A percentile compares a stretch with the other conserved stretches of the same genome.
phyloP scores from a whole-genome alignment of 208 protist genomes.

The Crithidia sp. region DNA sequence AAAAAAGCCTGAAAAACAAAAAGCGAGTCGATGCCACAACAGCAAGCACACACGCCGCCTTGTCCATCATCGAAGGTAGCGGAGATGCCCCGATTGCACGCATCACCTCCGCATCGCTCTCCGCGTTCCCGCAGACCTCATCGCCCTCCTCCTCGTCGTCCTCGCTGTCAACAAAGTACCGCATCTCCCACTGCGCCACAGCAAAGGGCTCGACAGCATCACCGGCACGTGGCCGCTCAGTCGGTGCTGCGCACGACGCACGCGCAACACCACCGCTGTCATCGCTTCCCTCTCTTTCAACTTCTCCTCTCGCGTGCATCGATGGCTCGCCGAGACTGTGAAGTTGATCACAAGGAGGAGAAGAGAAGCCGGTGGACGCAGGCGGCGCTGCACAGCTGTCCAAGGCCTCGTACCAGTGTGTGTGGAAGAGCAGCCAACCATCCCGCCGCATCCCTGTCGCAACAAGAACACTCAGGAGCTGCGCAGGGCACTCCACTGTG shows the following conservation, averaged over 20 bases:
- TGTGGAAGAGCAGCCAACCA: slow-evolving; percentile 40
- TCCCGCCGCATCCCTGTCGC: slow-evolving; percentile 33
- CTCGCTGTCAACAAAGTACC: slow-evolving; percentile 23
- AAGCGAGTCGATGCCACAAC: neutral
- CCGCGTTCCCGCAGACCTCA: neutral
- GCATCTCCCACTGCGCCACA: slow-evolving; percentile 10
- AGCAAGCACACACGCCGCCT: neutral
- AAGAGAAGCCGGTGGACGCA: neutral
- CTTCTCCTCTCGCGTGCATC: neutral
- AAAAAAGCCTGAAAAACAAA: neutral
- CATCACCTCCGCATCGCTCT: neutral
- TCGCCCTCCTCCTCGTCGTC: slow-evolving; percentile 19
- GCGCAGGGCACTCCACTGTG: neutral
- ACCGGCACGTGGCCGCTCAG: too few relatives aligned
- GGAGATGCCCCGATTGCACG: too few relatives aligned
- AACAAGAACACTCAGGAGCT: slow-evolving; percentile 7
- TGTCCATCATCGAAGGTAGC: too few relatives aligned
- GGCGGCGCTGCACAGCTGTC: neutral
- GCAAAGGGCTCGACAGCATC: neutral
- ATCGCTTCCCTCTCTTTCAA: neutral
- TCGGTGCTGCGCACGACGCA: too few relatives aligned
- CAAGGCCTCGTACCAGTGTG: slow-evolving; percentile 39
- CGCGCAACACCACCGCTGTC: neutral
- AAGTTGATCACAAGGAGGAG: neutral
- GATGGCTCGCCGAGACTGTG: too few relatives aligned